phyloP scores from a whole-genome alignment of 345 rosid species.

The Crucihimalaya himalaica region DNA sequence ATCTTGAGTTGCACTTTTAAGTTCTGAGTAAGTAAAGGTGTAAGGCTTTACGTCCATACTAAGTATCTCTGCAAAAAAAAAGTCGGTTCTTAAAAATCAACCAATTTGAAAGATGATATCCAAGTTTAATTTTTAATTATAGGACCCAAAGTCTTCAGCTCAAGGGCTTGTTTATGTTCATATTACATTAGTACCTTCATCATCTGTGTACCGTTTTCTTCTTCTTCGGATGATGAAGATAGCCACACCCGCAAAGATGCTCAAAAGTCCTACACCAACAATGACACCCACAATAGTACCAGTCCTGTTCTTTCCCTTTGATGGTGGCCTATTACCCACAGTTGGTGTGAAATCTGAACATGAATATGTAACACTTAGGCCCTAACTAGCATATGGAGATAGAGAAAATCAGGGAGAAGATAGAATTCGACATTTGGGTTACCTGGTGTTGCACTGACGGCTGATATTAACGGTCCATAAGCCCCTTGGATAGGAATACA shows the following conservation, averaged over 20 bases:
- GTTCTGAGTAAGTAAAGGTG: constrained; percentile 57
- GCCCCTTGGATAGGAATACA: constrained; percentile 37
- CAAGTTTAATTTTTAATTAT: background rate
- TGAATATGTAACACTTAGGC: background rate
- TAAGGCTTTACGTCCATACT: constrained; percentile 53
- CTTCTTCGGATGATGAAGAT: constrained; percentile 41
- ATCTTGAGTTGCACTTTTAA: constrained; percentile 61
- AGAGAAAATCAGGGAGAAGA: background rate
- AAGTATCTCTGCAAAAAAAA: constrained; percentile 45
- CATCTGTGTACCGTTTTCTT: constrained; percentile 36
- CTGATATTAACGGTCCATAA: constrained; percentile 45
- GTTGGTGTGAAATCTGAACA: constrained; percentile 60
- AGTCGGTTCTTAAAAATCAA: background rate
- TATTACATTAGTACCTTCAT: constrained; percentile 49
- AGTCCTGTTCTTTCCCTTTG: constrained; percentile 8
- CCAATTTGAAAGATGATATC: constrained; percentile 4
- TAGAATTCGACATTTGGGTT: background rate
- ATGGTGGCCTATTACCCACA: constrained; percentile 50
- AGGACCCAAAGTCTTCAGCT: background rate
- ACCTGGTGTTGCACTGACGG: constrained; percentile 64
- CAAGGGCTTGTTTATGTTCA: background rate
- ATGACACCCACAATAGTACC: constrained; percentile 39
- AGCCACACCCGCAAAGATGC: constrained; percentile 36
- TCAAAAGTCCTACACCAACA: constrained; percentile 23
- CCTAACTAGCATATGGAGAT: background rate